Conservation (phyloP, 2,329 filamentous ascomycete species). For the Paraphaeosphaeria sporulosa region DNA sequence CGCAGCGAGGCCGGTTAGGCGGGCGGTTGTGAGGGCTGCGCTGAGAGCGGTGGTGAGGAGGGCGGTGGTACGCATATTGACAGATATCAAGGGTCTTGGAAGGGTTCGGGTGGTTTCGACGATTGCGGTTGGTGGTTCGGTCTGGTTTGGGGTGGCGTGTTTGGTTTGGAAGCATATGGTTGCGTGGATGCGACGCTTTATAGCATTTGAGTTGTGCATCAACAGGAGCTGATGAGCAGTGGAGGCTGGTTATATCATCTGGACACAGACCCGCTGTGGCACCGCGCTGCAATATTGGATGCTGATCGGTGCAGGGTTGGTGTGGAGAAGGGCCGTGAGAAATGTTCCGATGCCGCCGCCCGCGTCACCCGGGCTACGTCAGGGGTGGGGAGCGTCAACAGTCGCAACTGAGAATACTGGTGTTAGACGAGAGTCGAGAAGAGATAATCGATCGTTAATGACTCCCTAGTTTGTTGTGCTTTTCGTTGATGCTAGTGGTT, state of each 20-base stretch:
- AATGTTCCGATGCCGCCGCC: not conserved
- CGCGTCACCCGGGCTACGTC: not conserved
- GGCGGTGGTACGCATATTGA: slow-evolving; percentile 29
- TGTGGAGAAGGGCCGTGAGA: not conserved
- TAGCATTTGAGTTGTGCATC: not conserved
- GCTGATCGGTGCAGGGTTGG: not conserved
- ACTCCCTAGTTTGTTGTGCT: too few species aligned
- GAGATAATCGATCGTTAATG: too few species aligned
- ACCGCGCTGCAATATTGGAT: slow-evolving; percentile 2
- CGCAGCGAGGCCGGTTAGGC: slow-evolving; percentile 55
- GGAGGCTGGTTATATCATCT: not conserved
- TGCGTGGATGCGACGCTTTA: not conserved
- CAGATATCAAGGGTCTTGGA: not conserved
- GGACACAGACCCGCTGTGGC: slow-evolving; percentile 3
- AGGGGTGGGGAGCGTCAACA: not conserved
- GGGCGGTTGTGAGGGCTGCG: slow-evolving; percentile 41
- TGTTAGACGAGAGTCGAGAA: too few species aligned
- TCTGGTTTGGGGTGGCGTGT: too few species aligned
- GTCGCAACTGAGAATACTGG: not conserved
- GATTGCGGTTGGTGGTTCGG: not conserved
- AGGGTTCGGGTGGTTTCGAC: not conserved
- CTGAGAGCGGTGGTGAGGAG: slow-evolving; percentile 25
- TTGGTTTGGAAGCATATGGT: not conserved
- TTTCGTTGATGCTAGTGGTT: not conserved
- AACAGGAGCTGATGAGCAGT: not conserved